Evolutionary conservation across 208 protist species (phyloP).

Genomic region (Spongospora subterranea): DNA sequence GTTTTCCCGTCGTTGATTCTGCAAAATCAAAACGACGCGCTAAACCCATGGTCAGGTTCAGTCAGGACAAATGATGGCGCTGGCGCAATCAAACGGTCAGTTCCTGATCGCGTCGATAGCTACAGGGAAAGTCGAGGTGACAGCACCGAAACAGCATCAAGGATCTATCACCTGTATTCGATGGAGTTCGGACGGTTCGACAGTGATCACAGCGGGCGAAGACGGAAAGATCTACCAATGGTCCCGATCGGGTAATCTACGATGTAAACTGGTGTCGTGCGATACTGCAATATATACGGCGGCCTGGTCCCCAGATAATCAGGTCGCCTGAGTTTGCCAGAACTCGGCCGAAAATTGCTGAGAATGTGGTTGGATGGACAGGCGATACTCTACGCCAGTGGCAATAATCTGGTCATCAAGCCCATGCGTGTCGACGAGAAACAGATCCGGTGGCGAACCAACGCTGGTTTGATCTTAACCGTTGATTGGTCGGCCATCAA

Average conservation of each 20-base stretch:
- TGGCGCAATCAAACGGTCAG: conserved; percentile 50
- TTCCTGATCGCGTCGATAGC: conserved; percentile 5
- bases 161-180: conserved; percentile 57
- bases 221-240: conserved; percentile 60
- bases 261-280: conserved; percentile 36
- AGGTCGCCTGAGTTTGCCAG: background rate
- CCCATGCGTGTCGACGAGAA: conserved; percentile 43
- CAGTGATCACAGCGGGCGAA: conserved; percentile 60
- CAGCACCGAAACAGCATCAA: conserved; percentile 27
- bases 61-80: background rate
- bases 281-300: conserved; percentile 9
- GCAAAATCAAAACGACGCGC: background rate
- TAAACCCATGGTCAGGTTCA: background rate
- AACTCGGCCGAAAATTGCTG: background rate
- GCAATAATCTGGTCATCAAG: conserved; percentile 35
- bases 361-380: background rate
- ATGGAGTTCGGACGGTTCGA: conserved; percentile 56
- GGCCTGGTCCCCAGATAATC: conserved; percentile 48
- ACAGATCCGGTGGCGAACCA: conserved; percentile 18
- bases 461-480: background rate
- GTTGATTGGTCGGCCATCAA: conserved; percentile 55
- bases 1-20: background rate
- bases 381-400: conserved; percentile 29
- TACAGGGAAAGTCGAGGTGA: conserved; percentile 28
- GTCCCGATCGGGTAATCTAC: conserved; percentile 58